Evolutionary conservation across 805 yeast species (phyloP), one percentile per base, ranked within the genome.

Genomic region (Torulaspora delbrueckii): DNA sequence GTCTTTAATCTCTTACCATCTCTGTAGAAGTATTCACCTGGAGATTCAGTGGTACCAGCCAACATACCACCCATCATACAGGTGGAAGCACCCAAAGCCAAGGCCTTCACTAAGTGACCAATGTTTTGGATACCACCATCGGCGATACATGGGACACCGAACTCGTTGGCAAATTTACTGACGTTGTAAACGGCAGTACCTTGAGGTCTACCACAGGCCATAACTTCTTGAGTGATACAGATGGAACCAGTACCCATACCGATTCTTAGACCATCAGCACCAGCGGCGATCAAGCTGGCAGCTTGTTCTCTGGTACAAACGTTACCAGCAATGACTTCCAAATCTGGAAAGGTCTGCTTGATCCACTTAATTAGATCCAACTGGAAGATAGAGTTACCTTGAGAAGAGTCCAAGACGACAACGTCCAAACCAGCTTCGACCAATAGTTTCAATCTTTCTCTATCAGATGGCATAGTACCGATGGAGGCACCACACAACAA

Each of bases 131-230:
- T 82, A 81, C 99, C 99, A 78, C 99, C 99, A 69, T 93, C 99
- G 57, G 99, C 99, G 60, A 93, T 89, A 73, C 96, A 86, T 67
- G 99, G 98, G 56, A 93, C 96, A 68, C 99, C 99, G 66, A 91
- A 93, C 69, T 82, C 79, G 72, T 82, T 84, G 56, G 98, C 95
- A 66, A 93, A 90, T 75, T 91, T 90, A 54, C 93, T 78, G 45
- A 93, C 99, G 57, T 81, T 84, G 78, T 80, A 90, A 45, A 93
- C 98, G 51, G 99, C 99, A 56, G 98, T 89, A 74, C 98, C 99
- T 77, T 93, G 99, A 51, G 99, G 99, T 79, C 99, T 89, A 74
- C 99, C 99, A 74, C 96, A 95, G 43, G 99, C 99, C 99, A 93
- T 93, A 50, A 93, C 99, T 75, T 93, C 99, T 76, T 93, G 99